A percentile compares a stretch with the other conserved stretches of the same genome.
Conservation (phyloP, 2,329 filamentous ascomycete species). For the Gyromitra esculenta region DNA sequence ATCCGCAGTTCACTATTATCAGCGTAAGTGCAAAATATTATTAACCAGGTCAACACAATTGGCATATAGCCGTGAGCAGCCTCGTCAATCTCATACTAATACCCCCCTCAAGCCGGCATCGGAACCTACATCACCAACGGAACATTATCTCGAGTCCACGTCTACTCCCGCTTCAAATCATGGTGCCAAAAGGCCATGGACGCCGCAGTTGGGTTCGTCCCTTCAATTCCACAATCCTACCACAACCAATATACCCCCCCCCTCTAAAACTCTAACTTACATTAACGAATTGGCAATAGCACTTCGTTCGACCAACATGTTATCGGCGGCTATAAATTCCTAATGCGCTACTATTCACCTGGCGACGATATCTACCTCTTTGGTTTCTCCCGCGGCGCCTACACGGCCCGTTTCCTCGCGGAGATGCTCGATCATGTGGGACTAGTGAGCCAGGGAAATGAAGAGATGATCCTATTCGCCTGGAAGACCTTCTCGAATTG, state of each 20-base stretch:
- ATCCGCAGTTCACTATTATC: slow-evolving; percentile 65
- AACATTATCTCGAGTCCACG: slow-evolving; percentile 58
- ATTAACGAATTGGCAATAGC: slow-evolving; percentile 10
- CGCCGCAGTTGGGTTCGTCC: slow-evolving; percentile 71
- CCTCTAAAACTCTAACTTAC: neutral
- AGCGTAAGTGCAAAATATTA: slow-evolving; percentile 63
- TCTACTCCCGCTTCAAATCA: slow-evolving; percentile 67
- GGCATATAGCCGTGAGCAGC: neutral
- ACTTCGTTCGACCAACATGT: slow-evolving; percentile 84
- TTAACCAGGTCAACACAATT: neutral
- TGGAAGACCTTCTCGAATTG: slow-evolving; percentile 83
- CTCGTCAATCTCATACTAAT: slow-evolving; percentile 7
- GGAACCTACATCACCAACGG: slow-evolving; percentile 76
- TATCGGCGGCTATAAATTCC: slow-evolving; percentile 78
- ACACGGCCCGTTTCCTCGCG: slow-evolving; percentile 78
- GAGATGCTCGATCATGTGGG: slow-evolving; percentile 85
- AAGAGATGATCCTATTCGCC: slow-evolving; percentile 84
- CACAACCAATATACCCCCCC: neutral
- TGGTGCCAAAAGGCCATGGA: slow-evolving; percentile 80
- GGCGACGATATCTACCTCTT: slow-evolving; percentile 68
- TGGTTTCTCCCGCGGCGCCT: slow-evolving; percentile 77
- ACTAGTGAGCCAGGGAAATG: slow-evolving; percentile 80
- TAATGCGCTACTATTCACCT: slow-evolving; percentile 76
- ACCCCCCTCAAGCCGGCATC: slow-evolving; percentile 67
- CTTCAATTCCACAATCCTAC: neutral